Base-by-base conservation (phyloP, 2,329 filamentous ascomycete species). In the Alternaria consortialis region DNA sequence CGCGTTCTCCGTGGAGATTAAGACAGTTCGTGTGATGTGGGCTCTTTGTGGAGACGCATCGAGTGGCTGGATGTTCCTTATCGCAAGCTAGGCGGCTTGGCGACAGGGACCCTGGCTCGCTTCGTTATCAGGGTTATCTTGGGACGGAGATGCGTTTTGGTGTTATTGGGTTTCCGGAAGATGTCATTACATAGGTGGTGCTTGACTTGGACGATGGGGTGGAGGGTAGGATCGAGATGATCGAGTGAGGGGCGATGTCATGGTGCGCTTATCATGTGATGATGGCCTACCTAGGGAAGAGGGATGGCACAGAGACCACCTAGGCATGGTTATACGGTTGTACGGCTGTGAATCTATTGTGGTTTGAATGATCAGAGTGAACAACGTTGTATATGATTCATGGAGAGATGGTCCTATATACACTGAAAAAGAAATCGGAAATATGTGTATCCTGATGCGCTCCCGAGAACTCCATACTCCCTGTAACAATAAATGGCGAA, bases 1-100 rank as follows among this genome's bases (percentile, higher is more conserved):
- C 17, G 20, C 8, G 46, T 62, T 66, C 71, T 74, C 72, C 72
- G 72, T 70, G 72, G 71, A 72, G 69, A 73, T 60, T 13, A 42
- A 43, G 50, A 25, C n/a, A 15, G 8, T 25, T 42, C 12, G 25
- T 40, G 13, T 48, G 63, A 34, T 43, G 56, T 51, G 47, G 39
- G 12, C 39, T 42, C 17, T 7, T 13, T 42, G 39, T 42, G 39
- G 50, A 47, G 47, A 34, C n/a, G 40, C 47, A 57, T 52, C 20
- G 52, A 11, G 37, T 53, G 43, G 20, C 42, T 44, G 55, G 48
- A 43, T 31, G 46, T 43, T 55, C 37, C 55, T 66, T 60, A 65
- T 65, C 63, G 53, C 42, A 29, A 53, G 40, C 56, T 53, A 56
- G 58, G 36, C 23, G 46, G 27, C 63, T 61, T 65, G 57, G 62